These are phyloP conservation scores for Starmerella ratchasimensis DNA, from an alignment of 805 yeast species.

Conservation along the genomic window DNA sequence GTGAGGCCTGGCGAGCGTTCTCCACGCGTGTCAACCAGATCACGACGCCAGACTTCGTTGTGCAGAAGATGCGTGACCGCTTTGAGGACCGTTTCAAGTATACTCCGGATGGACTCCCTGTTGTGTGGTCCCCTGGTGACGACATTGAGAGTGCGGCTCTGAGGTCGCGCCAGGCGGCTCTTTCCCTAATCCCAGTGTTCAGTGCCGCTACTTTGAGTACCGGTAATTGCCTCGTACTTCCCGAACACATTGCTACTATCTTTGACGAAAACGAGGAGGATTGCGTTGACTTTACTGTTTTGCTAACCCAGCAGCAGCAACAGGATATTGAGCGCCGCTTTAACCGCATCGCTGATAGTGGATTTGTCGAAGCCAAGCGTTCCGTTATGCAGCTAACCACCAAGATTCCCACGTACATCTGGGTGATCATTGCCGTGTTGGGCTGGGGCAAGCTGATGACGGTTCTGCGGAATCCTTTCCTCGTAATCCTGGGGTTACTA, in stretches of 20 bases:
- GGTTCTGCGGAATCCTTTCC: conserved; percentile 71
- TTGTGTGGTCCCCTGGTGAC: conserved; percentile 57
- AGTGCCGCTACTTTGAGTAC: conserved; percentile 36
- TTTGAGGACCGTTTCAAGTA: conserved; percentile 77
- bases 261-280: conserved; percentile 28
- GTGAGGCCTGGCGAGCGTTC: conserved; percentile 52
- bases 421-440: conserved; percentile 52
- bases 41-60: conserved; percentile 51
- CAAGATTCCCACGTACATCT: conserved; percentile 73
- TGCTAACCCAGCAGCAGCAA: conserved; percentile 46
- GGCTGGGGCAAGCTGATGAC: conserved; percentile 97
- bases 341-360: conserved; percentile 62
- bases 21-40: conserved; percentile 45
- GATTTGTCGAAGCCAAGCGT: conserved; percentile 77
- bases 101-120: conserved; percentile 70
- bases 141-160: conserved; percentile 59
- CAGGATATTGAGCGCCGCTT: conserved; percentile 43
- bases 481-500: conserved; percentile 44
- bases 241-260: conserved; percentile 46
- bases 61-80: conserved; percentile 53
- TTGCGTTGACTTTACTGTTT: conserved; percentile 31
- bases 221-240: conserved; percentile 29
- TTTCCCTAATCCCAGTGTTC: conserved; percentile 44
- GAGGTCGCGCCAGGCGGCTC: conserved; percentile 45
- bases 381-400: conserved; percentile 66